phyloP scores from a whole-genome alignment of 148 eudicot genomes.

The Euryodendron excelsum region DNA sequence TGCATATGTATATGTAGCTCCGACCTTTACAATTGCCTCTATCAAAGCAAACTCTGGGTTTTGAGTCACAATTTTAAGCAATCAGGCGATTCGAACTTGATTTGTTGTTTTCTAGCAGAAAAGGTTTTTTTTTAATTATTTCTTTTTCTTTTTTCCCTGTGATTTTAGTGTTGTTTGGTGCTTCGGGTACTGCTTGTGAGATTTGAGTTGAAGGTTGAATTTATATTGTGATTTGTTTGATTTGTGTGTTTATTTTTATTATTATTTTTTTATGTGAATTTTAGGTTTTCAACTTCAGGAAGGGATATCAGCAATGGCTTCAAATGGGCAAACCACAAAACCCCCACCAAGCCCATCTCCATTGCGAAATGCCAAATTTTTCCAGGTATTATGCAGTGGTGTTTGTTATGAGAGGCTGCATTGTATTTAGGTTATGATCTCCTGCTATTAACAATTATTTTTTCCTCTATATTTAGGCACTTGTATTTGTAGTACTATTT shows the following conservation, averaged over 20 bases:
- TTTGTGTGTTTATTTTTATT: background rate
- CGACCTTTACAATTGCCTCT: background rate
- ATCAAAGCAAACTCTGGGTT: background rate
- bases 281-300: constrained; percentile 17
- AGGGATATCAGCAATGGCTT: constrained; percentile 24
- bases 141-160: background rate
- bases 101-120: background rate
- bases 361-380: constrained; percentile 24
- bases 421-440: background rate
- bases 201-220: background rate
- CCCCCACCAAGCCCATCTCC: constrained; percentile 27
- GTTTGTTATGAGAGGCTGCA: background rate
- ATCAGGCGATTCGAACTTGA: constrained; percentile 17
- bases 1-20: constrained; percentile 9
- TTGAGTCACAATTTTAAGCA: background rate
- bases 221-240: background rate
- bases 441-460: background rate
- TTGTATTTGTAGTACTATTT: background rate
- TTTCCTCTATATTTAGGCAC: background rate
- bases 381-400: constrained; percentile 12
- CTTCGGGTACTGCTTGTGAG: background rate
- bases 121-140: background rate
- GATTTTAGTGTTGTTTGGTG: background rate
- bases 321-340: constrained; percentile 23
- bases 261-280: background rate